phyloP scores from a whole-genome alignment of 2,329 filamentous ascomycete genomes.

The Fusarium albosuccineum region DNA sequence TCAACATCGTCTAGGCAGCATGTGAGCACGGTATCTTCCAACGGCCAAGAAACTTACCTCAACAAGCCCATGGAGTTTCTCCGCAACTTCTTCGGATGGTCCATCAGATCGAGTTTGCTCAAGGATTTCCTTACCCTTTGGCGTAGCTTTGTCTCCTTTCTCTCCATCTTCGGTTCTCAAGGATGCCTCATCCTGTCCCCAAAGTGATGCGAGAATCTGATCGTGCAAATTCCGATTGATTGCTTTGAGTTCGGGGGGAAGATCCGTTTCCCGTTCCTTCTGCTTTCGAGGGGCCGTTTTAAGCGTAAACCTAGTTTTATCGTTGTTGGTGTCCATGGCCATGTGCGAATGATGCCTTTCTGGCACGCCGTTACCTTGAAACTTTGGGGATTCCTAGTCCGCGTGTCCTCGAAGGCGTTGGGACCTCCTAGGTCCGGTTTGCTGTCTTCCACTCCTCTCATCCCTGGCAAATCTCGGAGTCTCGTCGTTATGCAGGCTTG shows the following conservation, averaged over 20 bases:
- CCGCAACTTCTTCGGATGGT: slow-evolving; percentile 21
- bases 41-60: slow-evolving; percentile 38
- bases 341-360: slow-evolving; percentile 19
- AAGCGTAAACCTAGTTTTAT: not conserved
- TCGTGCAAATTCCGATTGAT: slow-evolving; percentile 27
- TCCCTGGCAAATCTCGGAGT: slow-evolving; percentile 1
- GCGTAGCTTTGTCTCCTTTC: not conserved
- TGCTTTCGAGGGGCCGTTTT: not conserved
- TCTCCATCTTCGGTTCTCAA: not conserved
- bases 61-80: slow-evolving; percentile 41
- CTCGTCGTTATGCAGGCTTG: not conserved
- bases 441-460: slow-evolving; percentile 2
- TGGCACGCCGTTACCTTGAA: slow-evolving; percentile 9
- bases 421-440: slow-evolving; percentile 17
- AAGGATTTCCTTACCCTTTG: not conserved
- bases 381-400: slow-evolving; percentile 25
- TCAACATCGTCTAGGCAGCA: slow-evolving; percentile 40
- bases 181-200: slow-evolving; percentile 7
- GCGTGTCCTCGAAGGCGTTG: slow-evolving; percentile 16
- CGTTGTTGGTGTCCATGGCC: slow-evolving; percentile 1
- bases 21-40: slow-evolving; percentile 18
- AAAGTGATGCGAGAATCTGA: slow-evolving; percentile 37
- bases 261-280: not conserved
- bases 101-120: not conserved
- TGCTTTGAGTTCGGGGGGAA: slow-evolving; percentile 6